phyloP scores from a whole-genome alignment of 78 protist genomes.

The Thecamonas trahens region DNA sequence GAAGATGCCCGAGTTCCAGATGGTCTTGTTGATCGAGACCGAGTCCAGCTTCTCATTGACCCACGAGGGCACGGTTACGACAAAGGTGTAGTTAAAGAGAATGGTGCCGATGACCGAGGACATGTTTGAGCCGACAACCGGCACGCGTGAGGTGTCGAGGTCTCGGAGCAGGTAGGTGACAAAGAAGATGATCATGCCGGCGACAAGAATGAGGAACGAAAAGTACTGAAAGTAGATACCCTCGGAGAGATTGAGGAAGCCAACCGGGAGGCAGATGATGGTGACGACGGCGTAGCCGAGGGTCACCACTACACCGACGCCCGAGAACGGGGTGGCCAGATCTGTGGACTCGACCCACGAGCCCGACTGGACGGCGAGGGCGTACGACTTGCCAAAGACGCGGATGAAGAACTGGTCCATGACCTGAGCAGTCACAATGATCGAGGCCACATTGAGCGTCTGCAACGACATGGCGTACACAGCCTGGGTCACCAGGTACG shows the following conservation, averaged over 20 bases:
- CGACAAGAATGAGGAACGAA: slow-evolving; percentile 2
- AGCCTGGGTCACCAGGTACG: neutral
- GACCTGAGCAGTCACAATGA: slow-evolving; percentile 6
- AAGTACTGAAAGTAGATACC: neutral
- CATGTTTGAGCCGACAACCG: neutral
- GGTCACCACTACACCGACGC: neutral
- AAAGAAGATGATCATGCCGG: neutral
- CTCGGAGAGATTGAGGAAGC: slow-evolving; percentile 4
- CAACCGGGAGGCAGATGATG: neutral
- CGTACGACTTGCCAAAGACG: slow-evolving; percentile 8
- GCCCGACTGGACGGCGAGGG: slow-evolving; percentile 1
- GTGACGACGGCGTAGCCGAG: neutral
- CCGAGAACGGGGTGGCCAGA: neutral
- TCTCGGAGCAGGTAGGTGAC: neutral
- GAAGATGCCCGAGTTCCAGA: neutral
- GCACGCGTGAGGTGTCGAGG: too few relatives aligned
- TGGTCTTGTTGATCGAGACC: slow-evolving; percentile 2
- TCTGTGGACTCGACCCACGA: slow-evolving; percentile 7
- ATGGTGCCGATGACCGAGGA: slow-evolving; percentile 5
- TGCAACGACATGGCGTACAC: slow-evolving; percentile 2
- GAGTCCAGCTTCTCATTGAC: slow-evolving; percentile 9
- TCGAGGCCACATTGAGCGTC: slow-evolving; percentile 4
- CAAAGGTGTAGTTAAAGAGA: slow-evolving; percentile 7
- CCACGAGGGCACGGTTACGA: slow-evolving; percentile 5
- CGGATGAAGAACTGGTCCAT: slow-evolving; percentile 7